phyloP scores from a whole-genome alignment of 495 filamentous ascomycete genomes.

The Neurospora intermedia region DNA sequence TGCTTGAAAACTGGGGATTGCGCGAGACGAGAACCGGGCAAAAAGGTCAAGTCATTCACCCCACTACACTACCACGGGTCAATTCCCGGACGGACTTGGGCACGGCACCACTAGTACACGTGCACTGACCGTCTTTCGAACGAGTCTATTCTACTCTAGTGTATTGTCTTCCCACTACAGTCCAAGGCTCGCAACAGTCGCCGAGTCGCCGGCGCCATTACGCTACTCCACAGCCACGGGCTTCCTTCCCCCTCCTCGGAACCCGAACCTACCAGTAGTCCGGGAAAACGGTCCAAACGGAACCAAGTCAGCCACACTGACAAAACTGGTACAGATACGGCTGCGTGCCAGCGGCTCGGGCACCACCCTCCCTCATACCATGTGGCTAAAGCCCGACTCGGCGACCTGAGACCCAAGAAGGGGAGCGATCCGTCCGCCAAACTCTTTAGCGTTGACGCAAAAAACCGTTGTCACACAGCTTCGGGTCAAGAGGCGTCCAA shows the following conservation, averaged over 20 bases:
- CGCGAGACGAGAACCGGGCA: neutral
- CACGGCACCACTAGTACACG: neutral
- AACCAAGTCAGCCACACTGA: neutral
- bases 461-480: conserved; percentile 32
- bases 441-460: conserved; percentile 25
- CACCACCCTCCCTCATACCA: conserved; percentile 17
- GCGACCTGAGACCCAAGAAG: conserved; percentile 23
- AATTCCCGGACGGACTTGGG: neutral
- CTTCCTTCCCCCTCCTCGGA: neutral
- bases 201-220: neutral
- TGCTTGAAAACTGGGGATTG: neutral
- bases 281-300: neutral
- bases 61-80: neutral
- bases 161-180: neutral
- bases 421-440: conserved; percentile 18
- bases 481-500: conserved; percentile 22
- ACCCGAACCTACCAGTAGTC: neutral
- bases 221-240: neutral
- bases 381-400: conserved; percentile 31
- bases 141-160: neutral
- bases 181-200: neutral
- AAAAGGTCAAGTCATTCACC: neutral
- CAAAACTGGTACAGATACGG: neutral
- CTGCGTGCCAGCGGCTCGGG: conserved; percentile 17
- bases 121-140: neutral